Conservation (phyloP, 768 basidiomycete species). For the Amyloporia xantha region DNA sequence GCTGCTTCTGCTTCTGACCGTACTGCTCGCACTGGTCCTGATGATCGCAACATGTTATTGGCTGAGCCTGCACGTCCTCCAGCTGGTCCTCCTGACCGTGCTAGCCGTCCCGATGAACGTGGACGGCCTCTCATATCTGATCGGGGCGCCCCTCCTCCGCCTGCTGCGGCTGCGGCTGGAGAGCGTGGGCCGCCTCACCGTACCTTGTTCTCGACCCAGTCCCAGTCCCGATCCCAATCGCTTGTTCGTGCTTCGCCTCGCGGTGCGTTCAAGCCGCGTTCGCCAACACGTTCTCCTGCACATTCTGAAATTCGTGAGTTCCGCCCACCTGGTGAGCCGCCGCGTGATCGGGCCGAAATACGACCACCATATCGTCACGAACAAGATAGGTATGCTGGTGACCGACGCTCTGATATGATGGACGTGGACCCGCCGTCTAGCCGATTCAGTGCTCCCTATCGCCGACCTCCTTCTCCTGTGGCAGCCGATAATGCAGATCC, state of each 20-base stretch:
- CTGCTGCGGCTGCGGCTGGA: too few relatives aligned
- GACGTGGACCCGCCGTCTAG: conserved; percentile 19
- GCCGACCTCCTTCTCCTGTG: conserved; percentile 15
- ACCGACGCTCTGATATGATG: conserved; percentile 19
- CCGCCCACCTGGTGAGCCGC: conserved; percentile 6
- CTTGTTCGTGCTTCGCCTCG: neutral
- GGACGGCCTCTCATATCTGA: conserved; percentile 16
- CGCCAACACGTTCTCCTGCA: conserved; percentile 16
- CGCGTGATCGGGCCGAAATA: conserved; percentile 6
- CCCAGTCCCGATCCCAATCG: neutral
- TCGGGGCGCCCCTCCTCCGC: conserved; percentile 8
- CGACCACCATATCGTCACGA: conserved; percentile 11
- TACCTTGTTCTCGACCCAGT: conserved; percentile 1
- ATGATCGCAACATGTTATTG: conserved; percentile 8
- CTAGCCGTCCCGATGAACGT: conserved; percentile 18
- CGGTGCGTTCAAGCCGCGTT: conserved; percentile 12
- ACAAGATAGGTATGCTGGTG: conserved; percentile 17
- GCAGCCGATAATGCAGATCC: conserved; percentile 17
- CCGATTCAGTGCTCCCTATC: conserved; percentile 12
- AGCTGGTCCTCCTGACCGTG: conserved; percentile 5
- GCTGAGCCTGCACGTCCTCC: conserved; percentile 13
- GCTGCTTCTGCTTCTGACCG: conserved; percentile 9
- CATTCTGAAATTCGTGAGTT: conserved; percentile 9
- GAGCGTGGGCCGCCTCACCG: conserved; percentile 5
- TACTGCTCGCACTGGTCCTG: conserved; percentile 5